Evolutionary conservation across 306 rosid genomes (phyloP).

Genomic region (Quercus berberidifolia): DNA sequence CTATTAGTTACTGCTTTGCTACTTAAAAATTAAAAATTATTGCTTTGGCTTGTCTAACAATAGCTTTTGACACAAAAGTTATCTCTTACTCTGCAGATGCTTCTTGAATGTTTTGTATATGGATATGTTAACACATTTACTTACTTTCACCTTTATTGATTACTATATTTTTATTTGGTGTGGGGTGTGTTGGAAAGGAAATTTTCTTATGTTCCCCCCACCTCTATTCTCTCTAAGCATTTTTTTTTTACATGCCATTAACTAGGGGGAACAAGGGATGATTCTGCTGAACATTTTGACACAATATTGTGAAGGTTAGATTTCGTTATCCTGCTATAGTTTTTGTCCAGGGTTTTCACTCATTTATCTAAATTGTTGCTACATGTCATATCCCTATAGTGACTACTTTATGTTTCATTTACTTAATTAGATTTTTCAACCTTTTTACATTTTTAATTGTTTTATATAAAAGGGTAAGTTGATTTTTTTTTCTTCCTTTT

Average conservation of each 20-base stretch:
- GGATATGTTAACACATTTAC: background rate
- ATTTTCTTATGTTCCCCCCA: background rate
- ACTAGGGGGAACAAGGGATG: conserved; percentile 37
- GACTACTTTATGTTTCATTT: background rate
- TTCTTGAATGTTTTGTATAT: background rate
- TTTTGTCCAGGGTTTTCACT: background rate
- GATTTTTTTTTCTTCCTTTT: background rate
- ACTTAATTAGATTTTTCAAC: background rate
- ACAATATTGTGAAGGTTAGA: conserved; percentile 36
- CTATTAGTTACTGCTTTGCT: background rate
- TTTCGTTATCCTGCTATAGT: background rate
- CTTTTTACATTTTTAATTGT: background rate
- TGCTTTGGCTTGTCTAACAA: background rate
- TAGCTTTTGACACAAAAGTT: background rate
- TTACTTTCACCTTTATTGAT: background rate
- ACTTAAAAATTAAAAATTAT: background rate
- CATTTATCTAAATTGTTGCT: background rate
- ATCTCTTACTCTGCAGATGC: background rate
- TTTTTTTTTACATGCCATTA: background rate
- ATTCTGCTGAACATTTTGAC: conserved; percentile 36
- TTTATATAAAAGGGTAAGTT: background rate
- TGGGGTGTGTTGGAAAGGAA: background rate
- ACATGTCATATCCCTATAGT: background rate
- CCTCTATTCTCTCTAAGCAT: background rate
- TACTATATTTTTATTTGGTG: background rate